Conservation (phyloP, 1,284 basidiomycete genomes). For the Rhodotorula mucilaginosa region DNA sequence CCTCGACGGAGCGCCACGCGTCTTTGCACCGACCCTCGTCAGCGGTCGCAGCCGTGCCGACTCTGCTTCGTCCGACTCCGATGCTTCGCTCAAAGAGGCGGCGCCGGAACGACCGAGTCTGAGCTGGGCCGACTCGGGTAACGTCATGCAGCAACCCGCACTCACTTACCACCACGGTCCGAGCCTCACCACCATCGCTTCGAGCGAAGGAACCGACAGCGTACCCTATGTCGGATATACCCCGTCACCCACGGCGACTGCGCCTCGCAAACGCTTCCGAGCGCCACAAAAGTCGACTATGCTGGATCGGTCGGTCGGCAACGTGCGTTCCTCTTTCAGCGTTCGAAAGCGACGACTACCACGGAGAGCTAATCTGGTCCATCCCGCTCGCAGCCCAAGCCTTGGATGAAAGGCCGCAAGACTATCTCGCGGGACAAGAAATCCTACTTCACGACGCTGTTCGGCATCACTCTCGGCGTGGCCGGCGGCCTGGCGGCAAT, state of each 20-base stretch:
- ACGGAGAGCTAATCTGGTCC: background rate
- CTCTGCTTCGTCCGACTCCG: background rate
- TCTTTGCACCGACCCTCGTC: background rate
- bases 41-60: background rate
- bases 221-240: background rate
- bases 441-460: constrained; percentile 23
- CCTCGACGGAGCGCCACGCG: background rate
- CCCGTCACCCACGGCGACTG: background rate
- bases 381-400: constrained; percentile 10
- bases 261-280: constrained; percentile 20
- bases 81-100: background rate
- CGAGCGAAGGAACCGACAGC: background rate
- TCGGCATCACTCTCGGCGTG: constrained; percentile 21
- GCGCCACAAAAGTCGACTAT: constrained; percentile 15
- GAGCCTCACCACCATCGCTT: constrained; percentile 7
- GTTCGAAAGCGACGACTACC: too few species aligned
- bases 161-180: constrained; percentile 2
- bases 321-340: background rate
- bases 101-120: background rate
- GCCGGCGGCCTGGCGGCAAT: constrained; percentile 7
- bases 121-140: constrained; percentile 2
- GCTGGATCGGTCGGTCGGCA: constrained; percentile 22
- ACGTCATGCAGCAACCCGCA: background rate
- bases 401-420: constrained; percentile 32
- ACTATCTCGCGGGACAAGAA: constrained; percentile 30